Percentiles rank a stretch among this genome's conserved stretches.
These are phyloP conservation scores for Stevia rebaudiana DNA, from an alignment of 140 eudicot genomes.

Conservation along the genomic window DNA sequence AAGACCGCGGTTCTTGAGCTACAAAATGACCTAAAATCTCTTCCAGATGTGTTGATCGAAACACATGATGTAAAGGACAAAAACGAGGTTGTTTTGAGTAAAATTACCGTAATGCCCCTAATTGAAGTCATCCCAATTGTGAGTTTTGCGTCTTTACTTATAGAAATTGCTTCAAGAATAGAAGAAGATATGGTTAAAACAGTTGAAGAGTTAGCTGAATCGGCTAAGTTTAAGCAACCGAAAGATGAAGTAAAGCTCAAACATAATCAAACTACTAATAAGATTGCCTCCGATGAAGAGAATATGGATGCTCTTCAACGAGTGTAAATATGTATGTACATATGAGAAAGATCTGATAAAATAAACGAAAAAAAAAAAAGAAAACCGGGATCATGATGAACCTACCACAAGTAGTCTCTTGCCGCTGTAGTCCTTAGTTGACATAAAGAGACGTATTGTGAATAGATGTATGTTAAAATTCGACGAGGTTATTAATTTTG, in stretches of 20 bases:
- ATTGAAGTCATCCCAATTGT: slow-evolving; percentile 45
- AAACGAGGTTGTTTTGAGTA: neutral
- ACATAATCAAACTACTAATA: slow-evolving; percentile 3
- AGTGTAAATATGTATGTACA: neutral
- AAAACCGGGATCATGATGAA: neutral
- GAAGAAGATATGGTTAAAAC: slow-evolving; percentile 39
- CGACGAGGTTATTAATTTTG: neutral
- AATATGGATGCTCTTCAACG: neutral
- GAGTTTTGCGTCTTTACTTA: slow-evolving; percentile 46
- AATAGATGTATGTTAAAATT: neutral
- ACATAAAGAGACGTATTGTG: neutral
- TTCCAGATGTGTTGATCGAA: slow-evolving; percentile 24
- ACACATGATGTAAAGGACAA: slow-evolving; percentile 3
- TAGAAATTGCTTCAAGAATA: slow-evolving; percentile 51
- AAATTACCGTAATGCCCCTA: neutral
- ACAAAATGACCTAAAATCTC: slow-evolving; percentile 38
- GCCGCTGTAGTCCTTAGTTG: neutral
- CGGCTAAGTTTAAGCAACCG: slow-evolving; percentile 43
- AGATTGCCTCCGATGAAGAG: slow-evolving; percentile 10
- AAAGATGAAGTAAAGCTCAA: slow-evolving; percentile 17
- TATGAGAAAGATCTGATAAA: slow-evolving; percentile 8
- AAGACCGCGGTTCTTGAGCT: slow-evolving; percentile 38
- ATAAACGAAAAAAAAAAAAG: neutral
- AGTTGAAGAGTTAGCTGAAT: slow-evolving; percentile 45
- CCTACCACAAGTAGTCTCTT: neutral